Evolutionary conservation across 2,329 filamentous ascomycete species (phyloP), one percentile per base, ranked within the genome.

Genomic region (Aspergillus texensis): DNA sequence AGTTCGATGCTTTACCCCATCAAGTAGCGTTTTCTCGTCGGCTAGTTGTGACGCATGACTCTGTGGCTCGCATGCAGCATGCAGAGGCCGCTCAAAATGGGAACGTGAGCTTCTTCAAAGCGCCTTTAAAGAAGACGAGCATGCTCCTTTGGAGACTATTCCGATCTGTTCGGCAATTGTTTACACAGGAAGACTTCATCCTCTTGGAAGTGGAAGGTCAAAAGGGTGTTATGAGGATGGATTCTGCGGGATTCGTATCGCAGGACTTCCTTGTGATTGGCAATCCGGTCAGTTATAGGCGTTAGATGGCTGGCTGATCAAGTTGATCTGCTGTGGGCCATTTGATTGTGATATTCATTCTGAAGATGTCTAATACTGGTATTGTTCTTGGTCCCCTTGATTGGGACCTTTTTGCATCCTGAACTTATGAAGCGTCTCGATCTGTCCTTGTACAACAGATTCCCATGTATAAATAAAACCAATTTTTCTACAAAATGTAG

Each of bases 171-270:
- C 75, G 78, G 8, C 76, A 78, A 50, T 59, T 79, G 14, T 79
- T 80, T 62, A 79, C 77, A 0, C 72, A 75, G 54, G 79, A 81
- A 59, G 75, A 79, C 57, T 77, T 80, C 39, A 77, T 79, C 54
- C 70, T 79, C 34, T 53, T 80, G 54, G 71, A 77, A 45, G 67
- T 79, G 56, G 69, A 78, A 28, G 77, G 76, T 16, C 71, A 73
- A 10, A 78, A 74, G 54, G 70, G 73, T 26, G 67, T 70, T 16
- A 74, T 79, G 63, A 73, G 77, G 55, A 68, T 81, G 69, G 78
- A 80, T 66, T 72, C 74, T 8, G 72, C 72, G 46, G 79, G 79
- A 1, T 76, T 67, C 52, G 65, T 79, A 3, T 75, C 77, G 11
- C 60, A 71, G 56, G 77, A 78, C 62, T 74, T 79, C 34, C 64